A percentile compares a stretch with the other conserved stretches of the same genome.
Conservation (phyloP, 495 filamentous ascomycete species). For the Aspergillus baeticus region DNA sequence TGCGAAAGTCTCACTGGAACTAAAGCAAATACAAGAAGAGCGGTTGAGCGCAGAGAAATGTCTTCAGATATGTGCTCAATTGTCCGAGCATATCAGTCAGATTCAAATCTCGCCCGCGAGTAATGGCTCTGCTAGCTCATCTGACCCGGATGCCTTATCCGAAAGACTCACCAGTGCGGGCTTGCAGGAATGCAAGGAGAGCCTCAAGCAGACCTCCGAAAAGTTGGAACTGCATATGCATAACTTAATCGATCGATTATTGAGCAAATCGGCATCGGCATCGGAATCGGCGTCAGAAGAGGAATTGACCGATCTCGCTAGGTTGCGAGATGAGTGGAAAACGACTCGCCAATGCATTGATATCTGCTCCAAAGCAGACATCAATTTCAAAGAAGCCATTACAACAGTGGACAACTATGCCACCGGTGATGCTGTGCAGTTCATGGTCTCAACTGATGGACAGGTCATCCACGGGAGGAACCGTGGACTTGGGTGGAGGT, state of each 20-base stretch:
- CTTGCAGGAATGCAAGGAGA: conserved; percentile 40
- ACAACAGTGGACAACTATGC: conserved; percentile 38
- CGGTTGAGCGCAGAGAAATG: conserved; percentile 41
- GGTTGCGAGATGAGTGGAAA: conserved; percentile 40
- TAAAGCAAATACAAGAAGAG: conserved; percentile 37
- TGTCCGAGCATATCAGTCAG: conserved; percentile 37
- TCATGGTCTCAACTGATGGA: conserved; percentile 42
- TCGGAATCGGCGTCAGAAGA: conserved; percentile 27
- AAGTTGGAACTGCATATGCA: conserved; percentile 38
- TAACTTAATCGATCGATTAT: conserved; percentile 29
- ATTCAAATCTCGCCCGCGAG: conserved; percentile 20
- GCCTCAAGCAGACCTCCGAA: conserved; percentile 23
- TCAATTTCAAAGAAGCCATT: conserved; percentile 30
- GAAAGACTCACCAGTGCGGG: conserved; percentile 34
- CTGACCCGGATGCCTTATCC: conserved; percentile 18
- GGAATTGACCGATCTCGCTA: conserved; percentile 30
- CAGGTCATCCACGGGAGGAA: conserved; percentile 37
- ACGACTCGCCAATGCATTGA: conserved; percentile 35
- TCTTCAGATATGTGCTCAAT: conserved; percentile 39
- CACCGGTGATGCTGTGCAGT: conserved; percentile 38
- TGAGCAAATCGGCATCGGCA: conserved; percentile 28
- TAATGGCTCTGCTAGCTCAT: conserved; percentile 13
- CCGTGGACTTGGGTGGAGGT: conserved; percentile 37
- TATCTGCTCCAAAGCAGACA: conserved; percentile 37
- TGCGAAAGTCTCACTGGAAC: conserved; percentile 26